These are phyloP conservation scores for Ziziphus jujuba DNA, from an alignment of 306 rosid species.

Conservation along the genomic window DNA sequence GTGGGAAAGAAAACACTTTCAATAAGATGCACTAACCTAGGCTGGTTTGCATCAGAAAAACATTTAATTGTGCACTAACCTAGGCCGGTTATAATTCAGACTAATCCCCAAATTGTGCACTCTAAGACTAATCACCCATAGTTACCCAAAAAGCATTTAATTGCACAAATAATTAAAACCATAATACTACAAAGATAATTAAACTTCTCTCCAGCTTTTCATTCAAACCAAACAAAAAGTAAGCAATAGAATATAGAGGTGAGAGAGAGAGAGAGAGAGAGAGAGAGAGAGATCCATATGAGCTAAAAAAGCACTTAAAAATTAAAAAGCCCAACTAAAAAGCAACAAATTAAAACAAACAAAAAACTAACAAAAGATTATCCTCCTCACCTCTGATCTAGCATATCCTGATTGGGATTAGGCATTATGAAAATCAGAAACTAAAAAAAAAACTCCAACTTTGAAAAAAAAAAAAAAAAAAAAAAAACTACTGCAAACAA, in stretches of 20 bases:
- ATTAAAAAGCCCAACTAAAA: constrained; percentile 4
- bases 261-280: neutral
- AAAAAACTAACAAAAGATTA: constrained; percentile 35
- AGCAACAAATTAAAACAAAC: neutral
- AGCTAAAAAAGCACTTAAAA: neutral
- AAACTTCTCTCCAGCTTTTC: constrained; percentile 8
- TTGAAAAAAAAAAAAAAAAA: no score
- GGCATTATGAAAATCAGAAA: constrained; percentile 32
- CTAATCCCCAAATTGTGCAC: no score
- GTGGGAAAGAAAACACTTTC: neutral
- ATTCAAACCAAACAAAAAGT: neutral
- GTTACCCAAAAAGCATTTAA: neutral
- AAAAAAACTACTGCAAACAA: constrained; percentile 30
- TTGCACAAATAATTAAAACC: constrained; percentile 9
- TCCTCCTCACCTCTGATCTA: constrained; percentile 57
- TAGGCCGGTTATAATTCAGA: no score
- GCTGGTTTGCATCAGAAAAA: constrained; percentile 2
- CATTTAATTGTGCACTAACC: neutral
- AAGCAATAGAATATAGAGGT: neutral
- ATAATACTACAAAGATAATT: neutral
- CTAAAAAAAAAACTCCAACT: constrained; percentile 19
- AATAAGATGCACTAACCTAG: constrained; percentile 6
- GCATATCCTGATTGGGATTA: constrained; percentile 53
- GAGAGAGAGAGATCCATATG: neutral
- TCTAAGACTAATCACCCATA: constrained; percentile 12